These are phyloP conservation scores for Brassica cretica DNA, from an alignment of 345 rosid genomes.

Conservation along the genomic window DNA sequence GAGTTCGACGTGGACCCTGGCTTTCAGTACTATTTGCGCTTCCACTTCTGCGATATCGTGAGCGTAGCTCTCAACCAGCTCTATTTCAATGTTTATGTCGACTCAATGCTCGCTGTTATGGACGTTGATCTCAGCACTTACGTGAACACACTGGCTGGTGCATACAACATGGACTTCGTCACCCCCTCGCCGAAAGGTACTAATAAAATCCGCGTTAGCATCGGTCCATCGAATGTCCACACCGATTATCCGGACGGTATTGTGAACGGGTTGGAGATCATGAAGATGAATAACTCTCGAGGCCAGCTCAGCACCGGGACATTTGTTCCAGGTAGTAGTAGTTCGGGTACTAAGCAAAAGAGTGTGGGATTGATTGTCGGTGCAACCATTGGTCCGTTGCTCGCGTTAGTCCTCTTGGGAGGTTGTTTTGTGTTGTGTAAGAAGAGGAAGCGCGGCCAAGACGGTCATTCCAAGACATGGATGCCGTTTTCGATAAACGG, in stretches of 20 bases:
- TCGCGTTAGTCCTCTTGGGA: conserved; percentile 32
- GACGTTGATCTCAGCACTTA: conserved; percentile 16
- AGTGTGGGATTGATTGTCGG: conserved; percentile 20
- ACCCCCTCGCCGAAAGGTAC: conserved; percentile 5
- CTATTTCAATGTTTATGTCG: conserved; percentile 71
- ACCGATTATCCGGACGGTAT: conserved; percentile 37
- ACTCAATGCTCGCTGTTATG: conserved; percentile 26
- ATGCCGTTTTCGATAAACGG: conserved; percentile 36
- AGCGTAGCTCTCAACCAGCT: conserved; percentile 54
- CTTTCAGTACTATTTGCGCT: conserved; percentile 47
- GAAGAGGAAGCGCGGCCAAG: conserved; percentile 28
- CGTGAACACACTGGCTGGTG: conserved; percentile 33
- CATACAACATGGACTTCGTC: conserved; percentile 10
- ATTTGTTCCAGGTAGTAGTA: neutral
- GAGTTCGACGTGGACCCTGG: conserved; percentile 43
- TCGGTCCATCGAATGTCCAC: conserved; percentile 42
- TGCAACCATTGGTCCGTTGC: conserved; percentile 31
- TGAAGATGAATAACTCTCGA: conserved; percentile 45
- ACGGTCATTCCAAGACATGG: conserved; percentile 40
- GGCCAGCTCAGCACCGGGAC: conserved; percentile 27
- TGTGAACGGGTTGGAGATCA: conserved; percentile 56
- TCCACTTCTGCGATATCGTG: conserved; percentile 65
- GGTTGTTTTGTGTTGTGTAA: conserved; percentile 29
- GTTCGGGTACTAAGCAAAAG: neutral
- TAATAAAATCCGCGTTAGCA: conserved; percentile 37